Evolutionary conservation across 257 asterid genomes (phyloP).

Genomic region (Jasminum sambac): DNA sequence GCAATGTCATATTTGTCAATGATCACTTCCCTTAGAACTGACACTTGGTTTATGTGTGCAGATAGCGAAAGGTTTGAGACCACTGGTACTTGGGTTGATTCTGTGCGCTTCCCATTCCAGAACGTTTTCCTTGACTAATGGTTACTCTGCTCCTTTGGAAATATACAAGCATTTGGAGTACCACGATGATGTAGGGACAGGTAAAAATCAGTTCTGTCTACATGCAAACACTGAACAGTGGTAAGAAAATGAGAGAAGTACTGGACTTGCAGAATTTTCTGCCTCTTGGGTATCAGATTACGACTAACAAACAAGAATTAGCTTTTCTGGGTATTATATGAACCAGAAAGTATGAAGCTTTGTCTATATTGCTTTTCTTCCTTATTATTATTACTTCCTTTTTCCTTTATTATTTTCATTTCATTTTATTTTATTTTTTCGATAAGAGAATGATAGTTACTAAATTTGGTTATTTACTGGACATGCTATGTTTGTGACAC

Average conservation of each 20-base stretch:
- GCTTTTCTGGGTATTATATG: neutral
- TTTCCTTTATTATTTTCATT: too few relatives aligned
- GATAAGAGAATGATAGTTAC: neutral
- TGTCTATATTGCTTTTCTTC: neutral
- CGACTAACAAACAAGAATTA: neutral
- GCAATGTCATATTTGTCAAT: conserved; percentile 15
- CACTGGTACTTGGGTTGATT: conserved; percentile 84
- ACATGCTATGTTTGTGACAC: neutral
- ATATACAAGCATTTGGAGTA: conserved; percentile 95
- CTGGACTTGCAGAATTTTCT: neutral
- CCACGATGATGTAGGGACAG: conserved; percentile 83
- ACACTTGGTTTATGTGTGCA: conserved; percentile 45
- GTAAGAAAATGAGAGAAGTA: neutral
- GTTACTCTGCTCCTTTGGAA: conserved; percentile 94
- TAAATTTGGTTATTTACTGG: neutral
- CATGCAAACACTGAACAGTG: too few relatives aligned
- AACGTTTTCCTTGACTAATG: conserved; percentile 88
- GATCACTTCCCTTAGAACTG: conserved; percentile 27
- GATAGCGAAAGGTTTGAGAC: conserved; percentile 73
- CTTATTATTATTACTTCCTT: neutral
- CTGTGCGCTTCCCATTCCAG: conserved; percentile 90
- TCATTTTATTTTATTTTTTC: neutral
- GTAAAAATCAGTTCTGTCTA: conserved; percentile 29
- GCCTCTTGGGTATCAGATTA: neutral
- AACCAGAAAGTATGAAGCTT: neutral